Evolutionary conservation across 164 flowering plant species (phyloP).

Genomic region (Taxillus chinensis): DNA sequence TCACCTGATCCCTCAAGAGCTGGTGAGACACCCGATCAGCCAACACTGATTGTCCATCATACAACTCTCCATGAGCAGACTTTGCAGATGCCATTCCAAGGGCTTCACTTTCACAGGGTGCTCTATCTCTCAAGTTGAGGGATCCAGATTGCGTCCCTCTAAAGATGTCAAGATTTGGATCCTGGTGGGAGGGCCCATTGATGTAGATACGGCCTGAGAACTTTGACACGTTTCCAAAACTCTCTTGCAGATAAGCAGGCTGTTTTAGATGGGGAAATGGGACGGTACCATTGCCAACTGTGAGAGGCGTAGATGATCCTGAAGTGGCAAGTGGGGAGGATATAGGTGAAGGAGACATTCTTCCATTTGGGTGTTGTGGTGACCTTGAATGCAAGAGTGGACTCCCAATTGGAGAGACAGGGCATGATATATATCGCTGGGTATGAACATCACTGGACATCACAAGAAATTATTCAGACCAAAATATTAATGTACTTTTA

Average conservation of each 20-base stretch:
- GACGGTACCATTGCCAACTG: conserved; percentile 25
- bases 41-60: background rate
- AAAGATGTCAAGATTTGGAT: conserved; percentile 12
- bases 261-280: conserved; percentile 15
- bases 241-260: conserved; percentile 11
- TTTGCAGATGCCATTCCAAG: conserved; percentile 11
- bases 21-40: background rate
- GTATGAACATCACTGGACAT: conserved; percentile 18
- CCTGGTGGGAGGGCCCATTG: conserved; percentile 9
- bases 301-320: conserved; percentile 34
- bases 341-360: conserved; percentile 32
- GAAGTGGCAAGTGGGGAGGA: conserved; percentile 30
- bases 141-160: conserved; percentile 4
- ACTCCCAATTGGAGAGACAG: conserved; percentile 31
- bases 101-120: conserved; percentile 7
- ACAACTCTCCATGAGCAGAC: conserved; percentile 4
- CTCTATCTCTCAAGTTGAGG: conserved; percentile 9
- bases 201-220: conserved; percentile 11
- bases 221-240: conserved; percentile 9
- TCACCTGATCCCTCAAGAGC: conserved; percentile 12
- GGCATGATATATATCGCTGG: conserved; percentile 27
- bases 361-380: conserved; percentile 21
- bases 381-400: conserved; percentile 26
- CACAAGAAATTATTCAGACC: background rate
- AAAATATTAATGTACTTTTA: too few relatives aligned